A percentile compares a stretch with the other conserved stretches of the same genome.
phyloP scores from a whole-genome alignment of 495 filamentous ascomycete species.

The Xylaria grammica region DNA sequence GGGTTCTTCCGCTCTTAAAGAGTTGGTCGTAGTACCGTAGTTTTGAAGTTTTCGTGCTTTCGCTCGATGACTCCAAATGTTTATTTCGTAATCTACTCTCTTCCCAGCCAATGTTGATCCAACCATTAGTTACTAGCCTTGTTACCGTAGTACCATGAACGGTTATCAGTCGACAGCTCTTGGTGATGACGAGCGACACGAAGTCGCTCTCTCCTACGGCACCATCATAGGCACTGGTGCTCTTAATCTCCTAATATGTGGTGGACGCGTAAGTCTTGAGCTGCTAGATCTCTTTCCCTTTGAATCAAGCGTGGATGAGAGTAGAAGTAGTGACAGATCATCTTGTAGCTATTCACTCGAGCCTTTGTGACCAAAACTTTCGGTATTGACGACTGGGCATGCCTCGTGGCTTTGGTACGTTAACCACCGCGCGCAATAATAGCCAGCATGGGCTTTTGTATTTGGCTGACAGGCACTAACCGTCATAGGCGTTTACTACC shows the following conservation, averaged over 20 bases:
- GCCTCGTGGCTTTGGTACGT: conserved; percentile 19
- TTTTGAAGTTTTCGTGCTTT: too few relatives aligned
- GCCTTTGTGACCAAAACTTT: conserved; percentile 16
- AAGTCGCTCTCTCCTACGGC: conserved; percentile 20
- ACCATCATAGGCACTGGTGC: conserved; percentile 22
- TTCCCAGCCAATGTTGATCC: too few relatives aligned
- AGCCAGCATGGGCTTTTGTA: neutral
- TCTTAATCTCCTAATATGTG: conserved; percentile 15
- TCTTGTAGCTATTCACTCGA: conserved; percentile 9
- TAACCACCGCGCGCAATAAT: neutral
- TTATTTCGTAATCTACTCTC: too few relatives aligned
- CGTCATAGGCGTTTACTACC: neutral
- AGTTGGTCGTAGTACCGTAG: too few relatives aligned
- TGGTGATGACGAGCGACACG: conserved; percentile 11
- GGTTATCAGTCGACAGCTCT: conserved; percentile 3
- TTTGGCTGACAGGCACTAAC: neutral
- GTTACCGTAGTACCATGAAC: too few relatives aligned
- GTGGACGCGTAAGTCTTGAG: conserved; percentile 2
- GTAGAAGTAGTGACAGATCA: neutral
- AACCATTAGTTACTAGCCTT: too few relatives aligned
- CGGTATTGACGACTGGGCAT: conserved; percentile 23
- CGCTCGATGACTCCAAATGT: too few relatives aligned
- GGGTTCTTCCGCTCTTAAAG: too few relatives aligned
- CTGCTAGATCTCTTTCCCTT: neutral
- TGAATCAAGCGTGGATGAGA: neutral